Conservation (phyloP, 495 filamentous ascomycete species). For the Aspergillus incahuasiensis region DNA sequence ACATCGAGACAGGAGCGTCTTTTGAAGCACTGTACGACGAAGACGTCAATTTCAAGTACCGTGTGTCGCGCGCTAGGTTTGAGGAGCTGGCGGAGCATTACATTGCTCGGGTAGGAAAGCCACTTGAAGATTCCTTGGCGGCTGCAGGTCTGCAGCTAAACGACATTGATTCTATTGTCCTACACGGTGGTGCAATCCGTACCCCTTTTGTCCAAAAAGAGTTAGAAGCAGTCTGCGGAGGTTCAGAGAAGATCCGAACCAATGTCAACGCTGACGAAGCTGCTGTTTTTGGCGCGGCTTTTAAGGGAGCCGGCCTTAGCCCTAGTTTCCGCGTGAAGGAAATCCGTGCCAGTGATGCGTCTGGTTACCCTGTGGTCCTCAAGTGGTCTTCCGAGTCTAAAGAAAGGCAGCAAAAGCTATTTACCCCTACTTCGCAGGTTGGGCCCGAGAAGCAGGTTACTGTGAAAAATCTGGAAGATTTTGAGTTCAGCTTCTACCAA, state of each 20-base stretch:
- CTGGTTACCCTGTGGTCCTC: conserved; percentile 66
- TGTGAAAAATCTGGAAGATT: conserved; percentile 80
- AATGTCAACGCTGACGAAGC: conserved; percentile 98
- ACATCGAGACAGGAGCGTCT: conserved; percentile 69
- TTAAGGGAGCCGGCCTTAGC: conserved; percentile 85
- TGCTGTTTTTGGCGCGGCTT: conserved; percentile 93
- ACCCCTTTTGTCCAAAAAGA: conserved; percentile 92
- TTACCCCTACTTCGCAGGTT: conserved; percentile 70
- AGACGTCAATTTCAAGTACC: conserved; percentile 90
- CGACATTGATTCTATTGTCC: conserved; percentile 85
- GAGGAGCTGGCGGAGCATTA: conserved; percentile 73
- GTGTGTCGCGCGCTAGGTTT: conserved; percentile 74
- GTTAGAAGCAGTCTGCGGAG: conserved; percentile 71
- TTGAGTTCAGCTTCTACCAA: conserved; percentile 77
- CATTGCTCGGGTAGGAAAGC: conserved; percentile 60
- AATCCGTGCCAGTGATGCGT: conserved; percentile 71
- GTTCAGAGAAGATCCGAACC: conserved; percentile 72
- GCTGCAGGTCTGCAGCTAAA: conserved; percentile 65
- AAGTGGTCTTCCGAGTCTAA: conserved; percentile 58
- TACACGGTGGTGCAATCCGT: conserved; percentile 85
- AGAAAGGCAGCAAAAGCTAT: conserved; percentile 70
- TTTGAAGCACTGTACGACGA: conserved; percentile 84
- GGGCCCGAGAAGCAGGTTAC: conserved; percentile 83
- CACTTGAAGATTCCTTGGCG: conserved; percentile 69
- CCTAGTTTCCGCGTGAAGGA: conserved; percentile 97